These are phyloP conservation scores for Pseudogymnoascus sp. DNA, from an alignment of 2,329 filamentous ascomycete species.

Conservation along the genomic window DNA sequence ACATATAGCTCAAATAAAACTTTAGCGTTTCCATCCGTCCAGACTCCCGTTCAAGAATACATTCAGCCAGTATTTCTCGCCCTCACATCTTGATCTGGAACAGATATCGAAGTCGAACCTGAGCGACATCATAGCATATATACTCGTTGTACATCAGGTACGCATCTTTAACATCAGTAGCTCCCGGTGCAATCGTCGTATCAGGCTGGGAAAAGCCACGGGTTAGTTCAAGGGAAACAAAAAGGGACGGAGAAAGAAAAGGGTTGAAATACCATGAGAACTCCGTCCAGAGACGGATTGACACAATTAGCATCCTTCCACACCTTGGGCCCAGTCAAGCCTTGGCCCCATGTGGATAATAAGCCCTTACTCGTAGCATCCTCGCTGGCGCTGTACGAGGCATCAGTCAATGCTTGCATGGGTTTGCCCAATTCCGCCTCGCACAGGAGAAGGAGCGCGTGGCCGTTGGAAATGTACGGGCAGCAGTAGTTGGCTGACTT, in stretches of 20 bases:
- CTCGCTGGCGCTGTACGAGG: conserved; percentile 56
- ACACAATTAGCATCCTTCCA: conserved; percentile 72
- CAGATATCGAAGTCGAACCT: conserved; percentile 1
- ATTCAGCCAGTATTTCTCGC: neutral
- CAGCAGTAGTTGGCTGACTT: conserved; percentile 77
- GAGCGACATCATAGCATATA: conserved; percentile 60
- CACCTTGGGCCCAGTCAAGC: conserved; percentile 50
- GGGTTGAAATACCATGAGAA: conserved; percentile 55
- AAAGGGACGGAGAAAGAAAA: neutral
- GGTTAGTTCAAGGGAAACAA: conserved; percentile 8
- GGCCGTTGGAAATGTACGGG: conserved; percentile 51
- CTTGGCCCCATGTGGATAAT: conserved; percentile 64
- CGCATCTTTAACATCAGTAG: conserved; percentile 39
- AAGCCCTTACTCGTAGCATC: conserved; percentile 52
- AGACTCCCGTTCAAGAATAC: neutral
- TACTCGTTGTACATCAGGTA: conserved; percentile 64
- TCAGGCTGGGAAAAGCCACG: conserved; percentile 40
- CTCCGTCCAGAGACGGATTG: conserved; percentile 55
- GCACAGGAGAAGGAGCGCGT: conserved; percentile 71
- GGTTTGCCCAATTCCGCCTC: conserved; percentile 76
- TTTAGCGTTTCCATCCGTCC: neutral
- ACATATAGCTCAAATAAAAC: neutral
- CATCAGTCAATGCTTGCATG: conserved; percentile 52
- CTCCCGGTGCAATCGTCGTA: conserved; percentile 36
- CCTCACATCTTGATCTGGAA: conserved; percentile 1